These are phyloP conservation scores for Solanum appendiculatum DNA, from an alignment of 257 asterid species.

Conservation along the genomic window DNA sequence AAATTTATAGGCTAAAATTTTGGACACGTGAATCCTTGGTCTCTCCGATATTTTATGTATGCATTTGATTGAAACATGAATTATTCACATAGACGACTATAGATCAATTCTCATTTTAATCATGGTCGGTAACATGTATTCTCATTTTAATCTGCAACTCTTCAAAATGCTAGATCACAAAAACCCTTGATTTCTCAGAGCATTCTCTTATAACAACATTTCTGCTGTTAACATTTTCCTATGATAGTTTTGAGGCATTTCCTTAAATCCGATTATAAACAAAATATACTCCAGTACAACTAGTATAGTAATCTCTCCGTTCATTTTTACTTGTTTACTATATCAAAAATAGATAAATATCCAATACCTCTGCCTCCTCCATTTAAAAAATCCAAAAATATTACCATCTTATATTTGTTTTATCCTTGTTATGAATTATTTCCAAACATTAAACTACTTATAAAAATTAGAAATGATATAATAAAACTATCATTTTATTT, in stretches of 20 bases:
- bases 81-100: neutral
- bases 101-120: no score
- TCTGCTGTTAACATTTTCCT: neutral
- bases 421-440: no score
- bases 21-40: no score
- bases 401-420: neutral
- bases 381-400: neutral
- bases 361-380: no score
- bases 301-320: neutral
- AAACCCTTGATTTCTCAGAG: neutral
- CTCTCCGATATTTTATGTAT: neutral
- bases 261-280: neutral
- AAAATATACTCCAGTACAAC: neutral
- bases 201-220: neutral
- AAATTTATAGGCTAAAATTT: no score
- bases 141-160: neutral
- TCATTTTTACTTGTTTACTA: neutral
- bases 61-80: no score
- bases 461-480: no score
- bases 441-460: neutral
- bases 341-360: neutral
- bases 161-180: neutral
- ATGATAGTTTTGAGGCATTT: neutral
- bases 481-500: no score
- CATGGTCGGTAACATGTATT: neutral